phyloP scores from a whole-genome alignment of 371 early-diverging fungal genomes.

The Mortierella sp. region DNA sequence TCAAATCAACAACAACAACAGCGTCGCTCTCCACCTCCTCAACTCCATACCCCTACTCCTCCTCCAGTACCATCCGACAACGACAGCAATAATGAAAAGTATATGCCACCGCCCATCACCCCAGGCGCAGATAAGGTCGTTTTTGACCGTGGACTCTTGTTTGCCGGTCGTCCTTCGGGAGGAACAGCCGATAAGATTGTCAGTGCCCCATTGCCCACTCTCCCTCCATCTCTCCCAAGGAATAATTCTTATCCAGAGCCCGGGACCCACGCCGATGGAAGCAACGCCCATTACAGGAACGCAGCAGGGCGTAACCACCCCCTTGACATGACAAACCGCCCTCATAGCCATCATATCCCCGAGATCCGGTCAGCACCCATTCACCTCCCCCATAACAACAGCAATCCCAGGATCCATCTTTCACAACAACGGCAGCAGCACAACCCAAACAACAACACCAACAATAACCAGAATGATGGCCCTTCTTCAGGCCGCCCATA shows the following conservation, averaged over 20 bases:
- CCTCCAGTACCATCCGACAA: not conserved
- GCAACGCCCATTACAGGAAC: not conserved
- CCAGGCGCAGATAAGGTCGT: slow-evolving; percentile 28
- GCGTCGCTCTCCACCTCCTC: not conserved
- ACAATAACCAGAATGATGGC: not conserved
- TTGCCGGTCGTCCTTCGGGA: slow-evolving; percentile 13
- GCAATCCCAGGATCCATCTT: not conserved
- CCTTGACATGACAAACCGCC: not conserved
- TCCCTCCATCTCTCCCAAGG: slow-evolving; percentile 6
- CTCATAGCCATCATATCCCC: slow-evolving; percentile 6
- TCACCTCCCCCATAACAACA: slow-evolving; percentile 13
- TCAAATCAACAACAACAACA: not conserved
- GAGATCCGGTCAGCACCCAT: slow-evolving; percentile 32
- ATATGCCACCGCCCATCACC: slow-evolving; percentile 7
- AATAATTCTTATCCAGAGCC: slow-evolving; percentile 16
- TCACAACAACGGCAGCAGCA: not conserved
- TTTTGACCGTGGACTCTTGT: slow-evolving; percentile 25
- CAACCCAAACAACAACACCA: not conserved
- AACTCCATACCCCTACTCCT: not conserved
- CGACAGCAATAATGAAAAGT: not conserved
- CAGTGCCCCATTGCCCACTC: slow-evolving; percentile 21
- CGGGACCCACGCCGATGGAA: not conserved
- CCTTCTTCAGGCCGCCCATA: not conserved
- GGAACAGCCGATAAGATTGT: not conserved
- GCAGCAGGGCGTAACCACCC: not conserved